Conservation (phyloP, 1,139 yeast species). For the Schwanniomyces etchellsii region DNA sequence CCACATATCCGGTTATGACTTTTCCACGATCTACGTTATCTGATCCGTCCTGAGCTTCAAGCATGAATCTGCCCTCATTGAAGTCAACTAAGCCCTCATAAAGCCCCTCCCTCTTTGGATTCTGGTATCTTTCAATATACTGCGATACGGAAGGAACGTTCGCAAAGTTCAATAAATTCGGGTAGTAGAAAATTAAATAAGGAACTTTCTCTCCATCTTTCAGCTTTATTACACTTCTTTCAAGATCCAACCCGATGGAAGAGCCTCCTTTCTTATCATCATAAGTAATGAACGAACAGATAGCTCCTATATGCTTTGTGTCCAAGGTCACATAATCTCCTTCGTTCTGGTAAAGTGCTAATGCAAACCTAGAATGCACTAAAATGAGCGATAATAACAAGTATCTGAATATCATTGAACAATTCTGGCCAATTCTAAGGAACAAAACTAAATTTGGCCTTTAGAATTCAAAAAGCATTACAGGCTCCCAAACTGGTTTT, state of each 20-base stretch:
- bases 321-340: slow-evolving; percentile 3
- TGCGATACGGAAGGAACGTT: slow-evolving; percentile 15
- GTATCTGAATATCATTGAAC: background rate
- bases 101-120: slow-evolving; percentile 7
- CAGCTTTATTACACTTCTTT: background rate
- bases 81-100: slow-evolving; percentile 11
- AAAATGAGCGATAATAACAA: background rate
- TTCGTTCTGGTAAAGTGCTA: slow-evolving; percentile 1
- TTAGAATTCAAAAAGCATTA: no score
- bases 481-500: no score
- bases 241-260: slow-evolving; percentile 3
- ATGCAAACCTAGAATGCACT: no score
- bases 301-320: slow-evolving; percentile 4
- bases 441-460: no score
- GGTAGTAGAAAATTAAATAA: slow-evolving; percentile 19
- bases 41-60: slow-evolving; percentile 4
- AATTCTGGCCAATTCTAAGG: background rate
- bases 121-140: slow-evolving; percentile 8
- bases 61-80: slow-evolving; percentile 8
- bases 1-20: slow-evolving; percentile 8
- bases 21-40: slow-evolving; percentile 4
- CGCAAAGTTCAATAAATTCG: slow-evolving; percentile 18
- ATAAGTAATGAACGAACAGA: slow-evolving; percentile 5
- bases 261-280: slow-evolving; percentile 5
- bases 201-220: slow-evolving; percentile 13